These are phyloP conservation scores for Penicillium hesseltinei DNA, from an alignment of 2,329 filamentous ascomycete species.

Conservation along the genomic window DNA sequence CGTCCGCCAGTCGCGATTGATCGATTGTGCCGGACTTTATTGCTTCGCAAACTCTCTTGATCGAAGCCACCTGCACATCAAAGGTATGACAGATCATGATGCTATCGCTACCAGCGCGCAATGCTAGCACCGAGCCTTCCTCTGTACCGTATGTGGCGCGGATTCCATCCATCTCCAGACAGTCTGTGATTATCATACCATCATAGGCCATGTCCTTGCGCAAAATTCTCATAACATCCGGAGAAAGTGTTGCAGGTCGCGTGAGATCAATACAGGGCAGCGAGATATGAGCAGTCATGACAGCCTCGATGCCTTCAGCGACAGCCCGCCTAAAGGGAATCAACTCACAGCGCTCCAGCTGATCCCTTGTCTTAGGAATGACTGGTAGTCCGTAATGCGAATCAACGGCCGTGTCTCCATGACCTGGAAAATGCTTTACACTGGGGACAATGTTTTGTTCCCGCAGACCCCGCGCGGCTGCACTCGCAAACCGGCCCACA, in stretches of 20 bases:
- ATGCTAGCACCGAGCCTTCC: conserved; percentile 40
- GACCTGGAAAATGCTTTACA: conserved; percentile 49
- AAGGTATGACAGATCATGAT: conserved; percentile 49
- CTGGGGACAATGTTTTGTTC: conserved; percentile 43
- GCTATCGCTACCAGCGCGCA: conserved; percentile 46
- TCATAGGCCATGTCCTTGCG: conserved; percentile 46
- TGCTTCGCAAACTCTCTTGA: conserved; percentile 40
- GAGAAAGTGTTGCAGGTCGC: conserved; percentile 44
- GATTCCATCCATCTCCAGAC: conserved; percentile 48
- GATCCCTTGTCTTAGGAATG: conserved; percentile 37
- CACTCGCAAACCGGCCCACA: conserved; percentile 44
- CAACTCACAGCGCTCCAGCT: conserved; percentile 43
- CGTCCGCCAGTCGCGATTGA: conserved; percentile 33
- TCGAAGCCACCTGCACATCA: conserved; percentile 41
- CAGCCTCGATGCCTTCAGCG: conserved; percentile 42
- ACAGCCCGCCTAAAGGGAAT: conserved; percentile 46
- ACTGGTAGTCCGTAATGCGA: conserved; percentile 46
- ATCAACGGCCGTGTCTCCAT: conserved; percentile 46
- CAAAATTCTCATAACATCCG: conserved; percentile 38
- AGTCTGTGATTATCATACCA: conserved; percentile 47
- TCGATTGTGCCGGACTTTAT: conserved; percentile 37
- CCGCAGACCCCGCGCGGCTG: conserved; percentile 38
- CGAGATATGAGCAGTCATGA: conserved; percentile 49
- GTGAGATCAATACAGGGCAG: conserved; percentile 37
- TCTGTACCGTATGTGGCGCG: conserved; percentile 43